Base-by-base conservation (phyloP, 768 basidiomycete genomes). In the Rhizopogon vesiculosus region DNA sequence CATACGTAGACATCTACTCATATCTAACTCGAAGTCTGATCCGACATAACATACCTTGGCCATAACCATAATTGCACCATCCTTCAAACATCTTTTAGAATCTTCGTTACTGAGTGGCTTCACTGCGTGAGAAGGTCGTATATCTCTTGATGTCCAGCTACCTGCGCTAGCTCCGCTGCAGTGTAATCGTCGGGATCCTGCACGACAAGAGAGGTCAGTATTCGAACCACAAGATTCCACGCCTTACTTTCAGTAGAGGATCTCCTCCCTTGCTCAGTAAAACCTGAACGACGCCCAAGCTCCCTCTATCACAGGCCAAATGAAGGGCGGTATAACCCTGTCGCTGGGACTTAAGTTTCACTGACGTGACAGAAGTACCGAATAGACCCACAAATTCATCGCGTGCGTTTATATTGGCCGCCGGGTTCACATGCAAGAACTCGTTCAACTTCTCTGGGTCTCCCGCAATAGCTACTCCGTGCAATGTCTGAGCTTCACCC, bases 261-360 rank as follows among this genome's bases (percentile, higher is more conserved):
- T 92, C 82, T 5, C 87, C 93, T 4, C 90, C 91, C 50, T 75
- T 73, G 19, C 74, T 61, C 18, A 94, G 65, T 41, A 97, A 69
- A 5, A 84, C 54, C 59, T 77, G 70, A 2, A 89, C 87, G 3
- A 81, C 72, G 0, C 76, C 73, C 7, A 74, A 53, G 62, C 84
- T 78, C 1, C 94, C 94, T 64, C 93, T 76, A 68, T 97, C 94
- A 28, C 86, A 83, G 5, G 94, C 93, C 0, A 95, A 76, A 62
- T 97, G 94, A 18, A 97, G 71, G 7, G 93, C 79, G 0, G 93
- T 91, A 67, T 93, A 93, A 38, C 91, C 93, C 94, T 97, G 63
- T 18, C 45, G 50, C 54, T 13, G 31, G 40, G 35, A 56, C 52
- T 43, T 53, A 18, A 51, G 49, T 53, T 40, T 42, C 28, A 43